Evolutionary conservation across 192 early-diverging fungal genomes (phyloP).

Genomic region (Helicostylum pulchrum): DNA sequence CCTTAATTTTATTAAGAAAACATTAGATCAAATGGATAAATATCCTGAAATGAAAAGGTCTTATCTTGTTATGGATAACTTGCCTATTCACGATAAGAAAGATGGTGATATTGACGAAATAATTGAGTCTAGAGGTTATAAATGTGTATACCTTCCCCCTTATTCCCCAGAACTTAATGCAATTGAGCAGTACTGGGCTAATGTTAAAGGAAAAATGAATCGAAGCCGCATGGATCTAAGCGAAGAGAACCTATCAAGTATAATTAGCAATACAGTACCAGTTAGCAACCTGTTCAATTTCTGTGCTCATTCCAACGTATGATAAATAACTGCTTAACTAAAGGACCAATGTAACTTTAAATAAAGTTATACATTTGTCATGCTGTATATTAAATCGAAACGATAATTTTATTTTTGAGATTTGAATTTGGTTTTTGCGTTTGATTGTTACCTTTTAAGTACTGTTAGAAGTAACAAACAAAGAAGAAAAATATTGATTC

Average conservation of each 20-base stretch:
- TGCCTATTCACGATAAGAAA: not conserved
- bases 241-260: not conserved
- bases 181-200: not conserved
- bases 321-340: not conserved
- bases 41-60: not conserved
- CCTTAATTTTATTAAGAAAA: not conserved
- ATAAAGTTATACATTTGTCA: no score
- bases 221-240: not conserved
- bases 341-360: not conserved
- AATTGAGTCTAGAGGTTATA: not conserved
- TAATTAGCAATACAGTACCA: not conserved
- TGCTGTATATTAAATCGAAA: no score
- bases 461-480: no score
- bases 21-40: no score
- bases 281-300: not conserved
- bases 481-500: no score
- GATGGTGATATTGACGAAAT: not conserved
- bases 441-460: no score
- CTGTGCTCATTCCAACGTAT: conserved; percentile 1
- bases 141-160: not conserved
- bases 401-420: no score
- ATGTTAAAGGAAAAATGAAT: not conserved
- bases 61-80: not conserved
- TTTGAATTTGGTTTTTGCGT: no score
- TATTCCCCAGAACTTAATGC: not conserved